These are phyloP conservation scores for Brettanomyces bruxellensis DNA, from an alignment of 805 yeast genomes.

Conservation along the genomic window DNA sequence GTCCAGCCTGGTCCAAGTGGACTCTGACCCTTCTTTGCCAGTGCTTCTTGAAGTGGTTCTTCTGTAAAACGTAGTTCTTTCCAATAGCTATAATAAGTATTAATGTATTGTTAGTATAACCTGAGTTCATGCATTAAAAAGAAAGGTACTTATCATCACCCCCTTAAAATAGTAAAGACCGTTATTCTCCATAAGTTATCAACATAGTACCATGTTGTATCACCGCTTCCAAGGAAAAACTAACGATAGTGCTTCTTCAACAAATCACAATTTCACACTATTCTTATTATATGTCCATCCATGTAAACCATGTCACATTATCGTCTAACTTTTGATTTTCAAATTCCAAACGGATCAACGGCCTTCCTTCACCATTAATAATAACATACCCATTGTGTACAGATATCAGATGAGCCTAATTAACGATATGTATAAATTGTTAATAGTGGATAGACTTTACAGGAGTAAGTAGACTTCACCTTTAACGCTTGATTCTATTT, in stretches of 20 bases:
- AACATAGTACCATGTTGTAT: no score
- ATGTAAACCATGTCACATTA: no score
- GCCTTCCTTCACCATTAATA: background rate
- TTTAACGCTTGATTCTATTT: no score
- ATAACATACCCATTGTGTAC: slow-evolving; percentile 33
- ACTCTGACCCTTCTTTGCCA: slow-evolving; percentile 99
- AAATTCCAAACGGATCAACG: background rate
- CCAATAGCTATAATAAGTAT: slow-evolving; percentile 65
- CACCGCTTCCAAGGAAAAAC: no score
- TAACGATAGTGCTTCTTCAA: no score
- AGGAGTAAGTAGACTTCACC: no score
- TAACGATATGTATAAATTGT: background rate
- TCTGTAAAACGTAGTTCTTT: slow-evolving; percentile 97
- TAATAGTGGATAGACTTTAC: no score
- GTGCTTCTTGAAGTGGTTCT: slow-evolving; percentile 99
- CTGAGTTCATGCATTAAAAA: background rate
- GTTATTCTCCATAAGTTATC: no score
- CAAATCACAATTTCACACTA: no score
- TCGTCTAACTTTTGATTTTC: background rate
- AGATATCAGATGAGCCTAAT: slow-evolving; percentile 1
- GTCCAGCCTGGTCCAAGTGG: slow-evolving; percentile 99
- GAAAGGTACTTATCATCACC: no score
- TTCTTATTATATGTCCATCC: no score
- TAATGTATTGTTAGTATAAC: slow-evolving; percentile 8
- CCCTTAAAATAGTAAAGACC: no score